Evolutionary conservation across 2,329 filamentous ascomycete genomes (phyloP), one percentile per base, ranked within the genome.

Genomic region (Aspergillus alliaceus): DNA sequence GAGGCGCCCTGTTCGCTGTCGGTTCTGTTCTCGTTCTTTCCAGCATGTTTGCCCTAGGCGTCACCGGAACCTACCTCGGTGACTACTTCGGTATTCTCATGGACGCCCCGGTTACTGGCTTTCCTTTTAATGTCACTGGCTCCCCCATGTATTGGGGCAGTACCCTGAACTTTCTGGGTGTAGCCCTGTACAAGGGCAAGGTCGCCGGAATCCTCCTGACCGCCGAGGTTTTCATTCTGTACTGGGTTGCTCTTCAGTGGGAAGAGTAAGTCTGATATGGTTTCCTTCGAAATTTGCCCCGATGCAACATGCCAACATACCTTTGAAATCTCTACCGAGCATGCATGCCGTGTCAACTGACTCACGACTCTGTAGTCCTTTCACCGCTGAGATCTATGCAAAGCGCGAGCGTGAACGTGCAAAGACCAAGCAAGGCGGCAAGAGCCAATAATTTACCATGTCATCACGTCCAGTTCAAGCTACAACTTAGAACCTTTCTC

Each of bases 41-140:
- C 32, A 95, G 90, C 59, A 98, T 96, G 78, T 97, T 87, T 86
- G 90, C 88, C 32, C 86, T 99, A 39, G 95, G 95, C 57, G 86
- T 99, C 69, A 97, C 92, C 0, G 95, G 95, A 61, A 99, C 95
- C 35, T 99, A 97, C 74, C 82, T 99, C 34, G 95, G 95, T 66
- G 95, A 99, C 80, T 99, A 99, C 82, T 99, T 98, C 73, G 95
- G 95, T 66, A 97, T 98, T 74, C 82, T 99, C 64, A 96, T 97
- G 92, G 93, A 98, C 72, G 80, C 89, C 65, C 93, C 93, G 69
- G 93, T 99, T 52, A 96, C 92, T 12, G 89, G 90, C 14, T 99
- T 99, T 73, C 95, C 95, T 2, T 99, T 99, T 83, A 98, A 90
- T 76, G 84, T 98, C 59, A 93, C 89, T 54, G 85, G 86, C 64